Conservation (phyloP, 1,139 yeast species). For the Diutina neorugosa region DNA sequence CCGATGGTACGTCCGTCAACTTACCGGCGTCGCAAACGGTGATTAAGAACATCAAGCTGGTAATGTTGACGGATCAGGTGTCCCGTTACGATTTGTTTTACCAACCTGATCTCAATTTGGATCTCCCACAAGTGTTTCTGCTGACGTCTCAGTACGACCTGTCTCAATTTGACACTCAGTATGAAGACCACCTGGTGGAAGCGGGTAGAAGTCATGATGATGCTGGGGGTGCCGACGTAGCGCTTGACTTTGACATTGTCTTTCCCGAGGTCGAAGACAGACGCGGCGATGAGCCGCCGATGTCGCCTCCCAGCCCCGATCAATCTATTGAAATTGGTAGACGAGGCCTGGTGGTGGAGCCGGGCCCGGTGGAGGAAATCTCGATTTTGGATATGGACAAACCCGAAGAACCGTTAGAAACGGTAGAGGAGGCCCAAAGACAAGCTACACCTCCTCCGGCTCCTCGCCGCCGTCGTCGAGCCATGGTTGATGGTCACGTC, state of each 20-base stretch:
- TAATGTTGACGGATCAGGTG: slow-evolving; percentile 64
- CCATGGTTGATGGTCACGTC: background rate
- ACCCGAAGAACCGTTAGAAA: background rate
- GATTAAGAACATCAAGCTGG: slow-evolving; percentile 39
- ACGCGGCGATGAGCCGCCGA: slow-evolving; percentile 5
- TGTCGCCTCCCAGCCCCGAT: background rate
- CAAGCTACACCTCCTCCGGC: background rate
- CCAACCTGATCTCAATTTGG: slow-evolving; percentile 52
- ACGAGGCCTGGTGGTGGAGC: background rate
- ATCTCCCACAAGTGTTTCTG: slow-evolving; percentile 18
- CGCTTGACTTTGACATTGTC: background rate
- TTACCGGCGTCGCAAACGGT: slow-evolving; percentile 40
- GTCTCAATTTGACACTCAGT: slow-evolving; percentile 5
- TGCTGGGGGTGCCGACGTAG: slow-evolving; percentile 13
- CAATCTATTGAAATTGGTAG: background rate
- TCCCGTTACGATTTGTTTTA: slow-evolving; percentile 65
- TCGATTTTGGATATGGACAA: background rate
- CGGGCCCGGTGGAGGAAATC: background rate
- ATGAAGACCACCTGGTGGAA: slow-evolving; percentile 44
- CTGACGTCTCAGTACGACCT: slow-evolving; percentile 4
- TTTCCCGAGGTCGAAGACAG: slow-evolving; percentile 14
- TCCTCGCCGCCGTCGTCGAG: background rate
- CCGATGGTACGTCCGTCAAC: slow-evolving; percentile 19
- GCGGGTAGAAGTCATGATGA: slow-evolving; percentile 31
- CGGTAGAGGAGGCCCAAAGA: background rate